These are phyloP conservation scores for Pyrenochaeta sp. DNA, from an alignment of 2,329 filamentous ascomycete genomes.

Conservation along the genomic window DNA sequence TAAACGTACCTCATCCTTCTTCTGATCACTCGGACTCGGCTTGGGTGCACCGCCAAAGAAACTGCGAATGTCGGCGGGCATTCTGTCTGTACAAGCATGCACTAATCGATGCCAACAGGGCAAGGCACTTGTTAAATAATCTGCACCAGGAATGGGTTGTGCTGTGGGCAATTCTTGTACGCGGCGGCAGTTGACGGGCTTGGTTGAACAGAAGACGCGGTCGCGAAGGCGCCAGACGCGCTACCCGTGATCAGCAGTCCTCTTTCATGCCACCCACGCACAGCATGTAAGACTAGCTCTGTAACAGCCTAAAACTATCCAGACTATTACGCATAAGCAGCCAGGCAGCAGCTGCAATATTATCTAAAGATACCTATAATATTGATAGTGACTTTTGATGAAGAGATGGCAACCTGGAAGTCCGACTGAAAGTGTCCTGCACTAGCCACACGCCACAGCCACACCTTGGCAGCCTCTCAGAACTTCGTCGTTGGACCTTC, in stretches of 20 bases:
- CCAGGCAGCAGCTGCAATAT: no score
- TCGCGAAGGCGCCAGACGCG: no score
- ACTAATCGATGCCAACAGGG: neutral
- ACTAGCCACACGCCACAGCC: constrained; percentile 2
- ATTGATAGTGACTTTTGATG: neutral
- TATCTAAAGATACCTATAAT: no score
- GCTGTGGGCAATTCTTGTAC: neutral
- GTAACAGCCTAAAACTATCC: no score
- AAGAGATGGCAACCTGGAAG: constrained; percentile 26
- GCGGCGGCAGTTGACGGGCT: constrained; percentile 6
- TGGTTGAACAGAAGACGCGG: constrained; percentile 27
- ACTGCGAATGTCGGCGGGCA: constrained; percentile 86
- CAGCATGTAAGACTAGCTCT: no score
- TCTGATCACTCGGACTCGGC: constrained; percentile 52
- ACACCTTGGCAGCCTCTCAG: constrained; percentile 31
- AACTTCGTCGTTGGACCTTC: constrained; percentile 26
- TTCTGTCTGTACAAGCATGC: constrained; percentile 47
- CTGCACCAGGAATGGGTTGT: constrained; percentile 2
- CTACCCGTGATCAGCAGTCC: no score
- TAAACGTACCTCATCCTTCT: constrained; percentile 43
- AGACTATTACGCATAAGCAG: no score
- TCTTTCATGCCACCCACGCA: no score
- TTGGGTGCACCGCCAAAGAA: constrained; percentile 88
- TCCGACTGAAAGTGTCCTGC: neutral
- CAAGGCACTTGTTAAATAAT: neutral